Conservation (phyloP, 805 yeast genomes). For the Metschnikowia cerradonensis region DNA sequence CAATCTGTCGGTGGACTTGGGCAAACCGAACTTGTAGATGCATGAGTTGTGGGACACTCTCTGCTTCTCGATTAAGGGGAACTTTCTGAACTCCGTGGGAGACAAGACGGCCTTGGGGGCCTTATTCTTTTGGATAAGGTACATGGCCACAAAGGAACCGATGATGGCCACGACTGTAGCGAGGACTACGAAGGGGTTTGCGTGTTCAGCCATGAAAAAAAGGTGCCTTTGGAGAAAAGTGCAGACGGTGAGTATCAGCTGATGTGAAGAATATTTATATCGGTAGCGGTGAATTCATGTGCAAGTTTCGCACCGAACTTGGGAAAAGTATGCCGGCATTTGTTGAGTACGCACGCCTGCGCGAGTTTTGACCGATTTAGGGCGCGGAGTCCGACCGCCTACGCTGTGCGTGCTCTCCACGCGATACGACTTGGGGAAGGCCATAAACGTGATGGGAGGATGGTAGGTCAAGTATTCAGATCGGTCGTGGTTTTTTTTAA, state of each 20-base stretch:
- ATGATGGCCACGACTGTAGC: constrained; percentile 39
- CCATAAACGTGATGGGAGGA: background rate
- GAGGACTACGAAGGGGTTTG: constrained; percentile 38
- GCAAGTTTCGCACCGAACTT: constrained; percentile 2
- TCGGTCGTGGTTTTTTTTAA: too few species aligned
- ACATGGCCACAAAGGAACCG: constrained; percentile 29
- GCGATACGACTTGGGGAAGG: background rate
- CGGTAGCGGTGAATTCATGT: background rate
- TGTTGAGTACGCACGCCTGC: constrained; percentile 1
- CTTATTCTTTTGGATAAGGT: constrained; percentile 31
- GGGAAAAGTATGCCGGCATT: constrained; percentile 1
- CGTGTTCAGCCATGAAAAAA: constrained; percentile 26
- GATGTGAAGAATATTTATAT: constrained; percentile 1
- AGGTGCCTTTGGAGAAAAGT: background rate
- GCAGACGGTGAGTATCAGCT: background rate
- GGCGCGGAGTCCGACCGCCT: background rate
- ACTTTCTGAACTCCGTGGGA: constrained; percentile 66
- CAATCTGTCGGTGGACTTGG: constrained; percentile 64
- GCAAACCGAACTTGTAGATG: constrained; percentile 78
- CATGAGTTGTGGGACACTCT: constrained; percentile 77
- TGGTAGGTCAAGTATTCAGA: too few species aligned
- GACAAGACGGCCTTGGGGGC: constrained; percentile 52
- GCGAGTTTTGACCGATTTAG: constrained; percentile 1
- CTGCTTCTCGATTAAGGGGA: constrained; percentile 75
- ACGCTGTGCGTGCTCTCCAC: background rate